Conservation (phyloP, 169 alveolate genomes). For the Plasmodium falciparum region DNA sequence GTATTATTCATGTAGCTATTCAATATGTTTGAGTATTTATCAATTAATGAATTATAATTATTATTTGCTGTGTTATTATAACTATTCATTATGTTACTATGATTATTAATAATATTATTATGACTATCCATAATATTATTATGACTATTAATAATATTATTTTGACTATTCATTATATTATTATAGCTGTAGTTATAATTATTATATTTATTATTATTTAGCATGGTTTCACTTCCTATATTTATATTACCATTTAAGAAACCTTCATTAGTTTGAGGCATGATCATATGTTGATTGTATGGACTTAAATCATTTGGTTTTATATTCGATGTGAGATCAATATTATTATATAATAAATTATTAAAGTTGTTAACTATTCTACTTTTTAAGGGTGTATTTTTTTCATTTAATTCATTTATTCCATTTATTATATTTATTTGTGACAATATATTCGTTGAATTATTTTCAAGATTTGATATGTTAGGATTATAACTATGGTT, state of each 20-base stretch:
- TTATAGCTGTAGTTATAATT: not conserved
- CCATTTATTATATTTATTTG: not conserved
- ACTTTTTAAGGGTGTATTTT: constrained; percentile 21
- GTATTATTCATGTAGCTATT: constrained; percentile 40
- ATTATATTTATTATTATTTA: not conserved
- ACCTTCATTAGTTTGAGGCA: constrained; percentile 2
- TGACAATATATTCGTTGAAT: constrained; percentile 20
- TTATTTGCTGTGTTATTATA: not conserved
- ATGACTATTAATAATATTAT: not conserved
- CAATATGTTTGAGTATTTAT: constrained; percentile 64
- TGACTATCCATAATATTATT: not conserved
- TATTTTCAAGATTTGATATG: not conserved
- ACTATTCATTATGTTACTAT: constrained; percentile 19
- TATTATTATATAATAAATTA: constrained; percentile 42
- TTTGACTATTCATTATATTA: not conserved
- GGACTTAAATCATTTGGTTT: constrained; percentile 12
- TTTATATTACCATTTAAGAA: constrained; percentile 4
- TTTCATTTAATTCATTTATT: constrained; percentile 15
- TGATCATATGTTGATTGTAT: constrained; percentile 8
- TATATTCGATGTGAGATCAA: constrained; percentile 10
- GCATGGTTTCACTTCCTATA: not conserved
- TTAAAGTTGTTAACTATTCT: constrained; percentile 57
- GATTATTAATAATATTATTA: not conserved
- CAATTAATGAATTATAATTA: constrained; percentile 48
- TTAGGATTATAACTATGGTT: constrained; percentile 23